Percentiles rank a stretch among this genome's conserved stretches.
phyloP scores from a whole-genome alignment of 208 protist genomes.

The Tritrichomonas foetus region DNA sequence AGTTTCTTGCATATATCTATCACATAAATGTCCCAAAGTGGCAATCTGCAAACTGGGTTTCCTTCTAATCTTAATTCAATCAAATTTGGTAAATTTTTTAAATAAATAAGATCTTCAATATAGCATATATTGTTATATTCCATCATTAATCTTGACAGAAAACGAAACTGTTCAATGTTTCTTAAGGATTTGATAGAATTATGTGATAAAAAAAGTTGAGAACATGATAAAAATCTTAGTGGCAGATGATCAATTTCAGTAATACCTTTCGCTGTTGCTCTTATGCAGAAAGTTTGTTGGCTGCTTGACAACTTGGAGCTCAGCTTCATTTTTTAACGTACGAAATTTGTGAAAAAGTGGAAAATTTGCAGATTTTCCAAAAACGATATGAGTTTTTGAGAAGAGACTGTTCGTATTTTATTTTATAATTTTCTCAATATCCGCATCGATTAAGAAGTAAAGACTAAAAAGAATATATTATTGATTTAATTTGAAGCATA shows the following conservation, averaged over 20 bases:
- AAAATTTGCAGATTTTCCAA: too few species aligned
- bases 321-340: too few species aligned
- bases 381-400: too few species aligned
- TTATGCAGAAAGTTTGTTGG: background rate
- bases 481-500: too few species aligned
- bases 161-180: background rate
- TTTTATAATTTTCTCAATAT: too few species aligned
- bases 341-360: too few species aligned
- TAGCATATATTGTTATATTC: background rate
- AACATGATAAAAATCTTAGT: background rate
- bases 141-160: background rate
- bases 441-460: too few species aligned
- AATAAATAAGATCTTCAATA: background rate
- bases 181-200: background rate
- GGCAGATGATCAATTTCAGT: background rate
- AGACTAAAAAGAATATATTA: too few species aligned
- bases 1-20: background rate
- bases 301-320: too few species aligned
- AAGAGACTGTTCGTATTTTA: too few species aligned
- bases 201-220: background rate
- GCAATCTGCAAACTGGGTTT: background rate
- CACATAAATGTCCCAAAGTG: background rate
- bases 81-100: background rate
- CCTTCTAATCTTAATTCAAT: background rate
- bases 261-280: background rate